phyloP scores from a whole-genome alignment of 495 filamentous ascomycete genomes.

The Neurospora sp. region DNA sequence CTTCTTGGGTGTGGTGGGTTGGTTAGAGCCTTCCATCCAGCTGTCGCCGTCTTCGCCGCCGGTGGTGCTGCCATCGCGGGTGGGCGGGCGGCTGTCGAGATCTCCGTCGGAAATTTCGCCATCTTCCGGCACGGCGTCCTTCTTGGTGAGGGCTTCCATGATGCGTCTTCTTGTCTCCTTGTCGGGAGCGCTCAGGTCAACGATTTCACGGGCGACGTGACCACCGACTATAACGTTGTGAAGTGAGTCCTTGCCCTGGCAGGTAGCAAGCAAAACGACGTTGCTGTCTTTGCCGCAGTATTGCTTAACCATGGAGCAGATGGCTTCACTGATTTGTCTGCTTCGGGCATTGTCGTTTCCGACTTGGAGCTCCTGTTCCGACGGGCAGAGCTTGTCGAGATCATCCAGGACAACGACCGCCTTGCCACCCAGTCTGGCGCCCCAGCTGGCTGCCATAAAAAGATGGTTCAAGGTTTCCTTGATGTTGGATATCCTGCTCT shows the following conservation, averaged over 20 bases:
- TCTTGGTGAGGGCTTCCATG: conserved; percentile 57
- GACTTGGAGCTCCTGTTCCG: conserved; percentile 85
- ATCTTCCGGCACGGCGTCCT: conserved; percentile 32
- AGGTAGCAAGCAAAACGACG: conserved; percentile 82
- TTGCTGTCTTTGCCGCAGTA: conserved; percentile 64
- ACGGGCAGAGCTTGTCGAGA: conserved; percentile 81
- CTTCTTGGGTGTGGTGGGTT: conserved; percentile 13
- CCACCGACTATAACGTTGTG: conserved; percentile 72
- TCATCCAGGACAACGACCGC: conserved; percentile 84
- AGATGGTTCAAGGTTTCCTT: conserved; percentile 76
- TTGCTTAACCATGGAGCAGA: conserved; percentile 73
- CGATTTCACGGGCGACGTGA: conserved; percentile 71
- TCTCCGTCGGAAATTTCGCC: conserved; percentile 24
- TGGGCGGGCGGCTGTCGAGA: conserved; percentile 39
- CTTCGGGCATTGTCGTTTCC: conserved; percentile 86
- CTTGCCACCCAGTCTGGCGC: conserved; percentile 69
- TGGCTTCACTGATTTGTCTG: conserved; percentile 79
- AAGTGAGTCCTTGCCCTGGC: conserved; percentile 80
- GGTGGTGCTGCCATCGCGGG: conserved; percentile 37
- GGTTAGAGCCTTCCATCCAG: conserved; percentile 57
- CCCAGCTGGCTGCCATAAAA: conserved; percentile 86
- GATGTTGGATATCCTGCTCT: conserved; percentile 75
- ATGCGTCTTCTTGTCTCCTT: conserved; percentile 82
- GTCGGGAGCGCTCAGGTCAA: conserved; percentile 78
- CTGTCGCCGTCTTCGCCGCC: conserved; percentile 45